phyloP scores from a whole-genome alignment of 768 basidiomycete species.

The Dacryopinax primogenitus region DNA sequence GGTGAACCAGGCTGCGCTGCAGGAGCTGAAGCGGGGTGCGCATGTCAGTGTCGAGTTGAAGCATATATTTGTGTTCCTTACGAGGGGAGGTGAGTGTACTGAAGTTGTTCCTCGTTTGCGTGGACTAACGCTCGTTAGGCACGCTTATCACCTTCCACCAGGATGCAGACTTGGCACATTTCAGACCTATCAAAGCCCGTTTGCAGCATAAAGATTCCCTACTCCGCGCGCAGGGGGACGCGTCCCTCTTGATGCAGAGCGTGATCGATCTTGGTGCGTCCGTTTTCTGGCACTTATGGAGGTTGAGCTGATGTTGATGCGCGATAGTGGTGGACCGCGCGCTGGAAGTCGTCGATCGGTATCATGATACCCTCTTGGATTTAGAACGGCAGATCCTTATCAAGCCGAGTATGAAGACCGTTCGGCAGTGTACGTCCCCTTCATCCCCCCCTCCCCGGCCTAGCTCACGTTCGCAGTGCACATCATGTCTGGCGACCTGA shows the following conservation, averaged over 20 bases:
- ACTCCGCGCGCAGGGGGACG: conserved; percentile 49
- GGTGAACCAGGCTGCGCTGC: not conserved
- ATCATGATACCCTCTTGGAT: conserved; percentile 47
- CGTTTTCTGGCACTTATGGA: conserved; percentile 16
- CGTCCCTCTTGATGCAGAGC: conserved; percentile 55
- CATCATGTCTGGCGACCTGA: conserved; percentile 61
- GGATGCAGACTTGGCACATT: conserved; percentile 34
- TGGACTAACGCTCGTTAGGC: conserved; percentile 28
- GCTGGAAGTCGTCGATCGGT: conserved; percentile 43
- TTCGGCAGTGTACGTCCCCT: conserved; percentile 40
- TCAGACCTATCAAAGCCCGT: conserved; percentile 45
- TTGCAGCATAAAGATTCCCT: conserved; percentile 46
- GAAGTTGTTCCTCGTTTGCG: not conserved
- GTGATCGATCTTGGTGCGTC: conserved; percentile 43
- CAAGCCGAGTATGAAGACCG: conserved; percentile 47
- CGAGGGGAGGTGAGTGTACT: conserved; percentile 41
- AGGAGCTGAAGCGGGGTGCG: conserved; percentile 40
- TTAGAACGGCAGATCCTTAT: conserved; percentile 49
- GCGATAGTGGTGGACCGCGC: conserved; percentile 51
- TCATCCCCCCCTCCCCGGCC: conserved; percentile 8
- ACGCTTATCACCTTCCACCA: conserved; percentile 51
- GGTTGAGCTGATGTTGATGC: not conserved
- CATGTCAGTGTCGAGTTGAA: conserved; percentile 46
- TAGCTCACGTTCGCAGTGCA: conserved; percentile 41
- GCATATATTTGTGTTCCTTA: conserved; percentile 56